Evolutionary conservation across 2,329 filamentous ascomycete genomes (phyloP).

Genomic region (Xylaria arbuscula): DNA sequence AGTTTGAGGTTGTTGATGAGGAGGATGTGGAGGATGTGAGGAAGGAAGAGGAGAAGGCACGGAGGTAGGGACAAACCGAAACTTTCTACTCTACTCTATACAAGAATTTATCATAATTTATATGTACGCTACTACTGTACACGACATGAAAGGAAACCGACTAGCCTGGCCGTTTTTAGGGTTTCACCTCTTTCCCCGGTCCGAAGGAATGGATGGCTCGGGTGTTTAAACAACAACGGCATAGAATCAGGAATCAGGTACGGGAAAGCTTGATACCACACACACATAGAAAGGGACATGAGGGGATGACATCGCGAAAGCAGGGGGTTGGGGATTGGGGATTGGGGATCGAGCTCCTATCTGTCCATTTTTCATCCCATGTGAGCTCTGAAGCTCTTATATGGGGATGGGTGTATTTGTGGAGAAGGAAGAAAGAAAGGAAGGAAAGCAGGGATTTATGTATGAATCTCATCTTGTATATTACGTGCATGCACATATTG

Average conservation of each 20-base stretch:
- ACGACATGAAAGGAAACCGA: background rate
- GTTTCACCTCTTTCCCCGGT: background rate
- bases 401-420: slow-evolving; percentile 4
- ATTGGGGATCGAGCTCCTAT: background rate
- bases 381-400: too few relatives aligned
- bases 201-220: slow-evolving; percentile 5
- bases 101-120: background rate
- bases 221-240: slow-evolving; percentile 33
- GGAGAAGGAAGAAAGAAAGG: background rate
- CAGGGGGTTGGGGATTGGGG: background rate
- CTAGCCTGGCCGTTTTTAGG: background rate
- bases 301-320: background rate
- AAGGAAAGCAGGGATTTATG: too few relatives aligned
- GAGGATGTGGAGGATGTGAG: slow-evolving; percentile 23
- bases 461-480: slow-evolving; percentile 23
- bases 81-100: slow-evolving; percentile 32
- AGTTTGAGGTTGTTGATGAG: slow-evolving; percentile 39
- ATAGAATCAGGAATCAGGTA: slow-evolving; percentile 25
- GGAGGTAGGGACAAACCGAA: slow-evolving; percentile 34
- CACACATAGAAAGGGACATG: slow-evolving; percentile 31
- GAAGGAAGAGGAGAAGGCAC: slow-evolving; percentile 35
- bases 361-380: background rate
- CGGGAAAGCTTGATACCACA: slow-evolving; percentile 36
- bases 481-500: background rate
- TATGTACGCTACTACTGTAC: background rate